Percentiles rank a stretch among this genome's conserved stretches.
Evolutionary conservation across 352 stramenopile species (phyloP).

Genomic region (Pythium sukuiense): DNA sequence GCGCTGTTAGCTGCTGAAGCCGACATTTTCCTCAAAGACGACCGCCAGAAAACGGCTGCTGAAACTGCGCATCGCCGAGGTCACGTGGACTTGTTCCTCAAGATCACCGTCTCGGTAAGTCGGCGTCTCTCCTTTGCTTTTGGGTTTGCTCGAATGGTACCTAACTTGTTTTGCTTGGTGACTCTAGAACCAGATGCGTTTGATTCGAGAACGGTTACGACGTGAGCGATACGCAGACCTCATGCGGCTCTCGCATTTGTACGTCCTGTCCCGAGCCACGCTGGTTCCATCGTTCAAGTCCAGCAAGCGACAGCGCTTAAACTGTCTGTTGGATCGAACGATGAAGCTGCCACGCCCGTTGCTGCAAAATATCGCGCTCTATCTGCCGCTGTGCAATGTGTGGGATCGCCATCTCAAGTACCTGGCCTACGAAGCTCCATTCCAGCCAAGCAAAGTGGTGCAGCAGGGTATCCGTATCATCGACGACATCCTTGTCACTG

Average conservation of each 20-base stretch:
- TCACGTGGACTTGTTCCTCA: slow-evolving; percentile 81
- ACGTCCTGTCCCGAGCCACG: slow-evolving; percentile 54
- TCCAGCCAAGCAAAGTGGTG: slow-evolving; percentile 77
- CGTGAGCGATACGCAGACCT: slow-evolving; percentile 66
- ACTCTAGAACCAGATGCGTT: slow-evolving; percentile 69
- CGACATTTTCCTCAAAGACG: slow-evolving; percentile 88
- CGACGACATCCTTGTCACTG: slow-evolving; percentile 79
- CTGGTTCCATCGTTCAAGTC: slow-evolving; percentile 44
- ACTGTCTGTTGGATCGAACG: slow-evolving; percentile 59
- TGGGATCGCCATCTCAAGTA: slow-evolving; percentile 84
- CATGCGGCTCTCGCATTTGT: slow-evolving; percentile 75
- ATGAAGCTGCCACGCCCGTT: slow-evolving; percentile 77
- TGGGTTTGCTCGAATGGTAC: background rate
- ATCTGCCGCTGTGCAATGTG: slow-evolving; percentile 67
- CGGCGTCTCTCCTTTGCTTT: background rate
- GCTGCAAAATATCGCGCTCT: slow-evolving; percentile 76
- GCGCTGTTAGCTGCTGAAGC: slow-evolving; percentile 75
- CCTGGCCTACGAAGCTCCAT: slow-evolving; percentile 68
- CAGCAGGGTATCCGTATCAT: slow-evolving; percentile 78
- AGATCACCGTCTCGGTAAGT: slow-evolving; percentile 76
- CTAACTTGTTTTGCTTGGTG: slow-evolving; percentile 1
- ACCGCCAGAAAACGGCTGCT: slow-evolving; percentile 83
- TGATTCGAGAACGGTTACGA: slow-evolving; percentile 78
- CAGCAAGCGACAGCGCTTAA: slow-evolving; percentile 45
- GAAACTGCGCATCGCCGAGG: slow-evolving; percentile 80